Conservation (phyloP, 257 asterid genomes). For the Solanum rostratum region DNA sequence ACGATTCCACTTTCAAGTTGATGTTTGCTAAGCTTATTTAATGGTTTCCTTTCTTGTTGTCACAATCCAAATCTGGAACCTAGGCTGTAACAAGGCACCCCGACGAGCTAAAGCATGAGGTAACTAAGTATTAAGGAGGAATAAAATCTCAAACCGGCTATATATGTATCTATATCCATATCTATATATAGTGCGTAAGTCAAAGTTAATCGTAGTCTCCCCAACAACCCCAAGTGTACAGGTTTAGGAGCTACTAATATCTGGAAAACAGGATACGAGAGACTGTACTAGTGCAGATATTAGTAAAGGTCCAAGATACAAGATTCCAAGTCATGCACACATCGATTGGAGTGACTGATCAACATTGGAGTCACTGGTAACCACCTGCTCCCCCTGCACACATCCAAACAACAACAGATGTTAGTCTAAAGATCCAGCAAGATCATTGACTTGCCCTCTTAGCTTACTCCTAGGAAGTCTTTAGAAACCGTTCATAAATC, state of each 20-base stretch:
- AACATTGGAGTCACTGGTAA: not conserved
- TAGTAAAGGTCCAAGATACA: no score
- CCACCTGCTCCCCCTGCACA: not conserved
- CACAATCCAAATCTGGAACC: not conserved
- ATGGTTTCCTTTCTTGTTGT: not conserved
- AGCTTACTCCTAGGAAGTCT: not conserved
- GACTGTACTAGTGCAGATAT: not conserved
- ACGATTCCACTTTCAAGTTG: conserved; percentile 80
- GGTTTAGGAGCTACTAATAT: not conserved
- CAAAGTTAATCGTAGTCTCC: not conserved
- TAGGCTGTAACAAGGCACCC: not conserved
- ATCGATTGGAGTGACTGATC: not conserved
- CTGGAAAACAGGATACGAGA: not conserved
- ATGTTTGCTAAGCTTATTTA: no score
- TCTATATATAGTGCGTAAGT: not conserved
- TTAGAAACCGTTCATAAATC: not conserved
- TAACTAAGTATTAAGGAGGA: no score
- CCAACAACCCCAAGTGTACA: not conserved
- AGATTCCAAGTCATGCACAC: no score
- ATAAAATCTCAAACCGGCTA: no score
- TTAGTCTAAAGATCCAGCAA: not conserved
- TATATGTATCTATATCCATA: no score
- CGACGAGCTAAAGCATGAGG: not conserved
- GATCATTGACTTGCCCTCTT: not conserved
- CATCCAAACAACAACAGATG: not conserved